These are phyloP conservation scores for Crithidia brevicula DNA, from an alignment of 208 protist genomes.

Conservation along the genomic window DNA sequence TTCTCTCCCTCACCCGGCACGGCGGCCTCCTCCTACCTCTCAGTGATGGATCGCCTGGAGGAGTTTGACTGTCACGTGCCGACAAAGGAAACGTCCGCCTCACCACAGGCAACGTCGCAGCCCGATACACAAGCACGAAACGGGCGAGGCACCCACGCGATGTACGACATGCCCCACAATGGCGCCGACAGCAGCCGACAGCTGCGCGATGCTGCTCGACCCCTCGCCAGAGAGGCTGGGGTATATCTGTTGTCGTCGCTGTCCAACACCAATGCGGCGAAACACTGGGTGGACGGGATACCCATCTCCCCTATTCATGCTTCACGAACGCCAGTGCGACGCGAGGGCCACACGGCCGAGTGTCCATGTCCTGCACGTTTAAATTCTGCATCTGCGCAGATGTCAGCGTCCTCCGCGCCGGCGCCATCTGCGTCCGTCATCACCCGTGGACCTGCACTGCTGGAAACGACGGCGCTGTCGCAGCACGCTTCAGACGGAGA, in stretches of 20 bases:
- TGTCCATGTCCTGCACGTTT: not conserved
- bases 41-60: conserved; percentile 17
- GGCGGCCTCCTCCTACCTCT: conserved; percentile 21
- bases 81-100: not conserved
- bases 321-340: not conserved
- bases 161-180: not conserved
- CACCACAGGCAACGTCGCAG: not conserved
- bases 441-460: not conserved
- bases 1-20: conserved; percentile 31
- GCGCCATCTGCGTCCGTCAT: not conserved
- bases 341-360: not conserved
- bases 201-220: no score
- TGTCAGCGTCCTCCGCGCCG: conserved; percentile 15
- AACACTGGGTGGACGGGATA: conserved; percentile 5
- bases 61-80: conserved; percentile 29
- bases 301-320: conserved; percentile 18
- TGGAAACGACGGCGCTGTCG: not conserved
- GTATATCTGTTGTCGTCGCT: not conserved
- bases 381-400: not conserved
- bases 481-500: conserved; percentile 2
- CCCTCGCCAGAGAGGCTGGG: not conserved
- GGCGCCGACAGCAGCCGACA: not conserved
- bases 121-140: not conserved
- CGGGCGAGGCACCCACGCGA: not conserved
- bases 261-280: not conserved